Conservation (phyloP, 2,329 filamentous ascomycete genomes). For the Diaporthe ilicicola region DNA sequence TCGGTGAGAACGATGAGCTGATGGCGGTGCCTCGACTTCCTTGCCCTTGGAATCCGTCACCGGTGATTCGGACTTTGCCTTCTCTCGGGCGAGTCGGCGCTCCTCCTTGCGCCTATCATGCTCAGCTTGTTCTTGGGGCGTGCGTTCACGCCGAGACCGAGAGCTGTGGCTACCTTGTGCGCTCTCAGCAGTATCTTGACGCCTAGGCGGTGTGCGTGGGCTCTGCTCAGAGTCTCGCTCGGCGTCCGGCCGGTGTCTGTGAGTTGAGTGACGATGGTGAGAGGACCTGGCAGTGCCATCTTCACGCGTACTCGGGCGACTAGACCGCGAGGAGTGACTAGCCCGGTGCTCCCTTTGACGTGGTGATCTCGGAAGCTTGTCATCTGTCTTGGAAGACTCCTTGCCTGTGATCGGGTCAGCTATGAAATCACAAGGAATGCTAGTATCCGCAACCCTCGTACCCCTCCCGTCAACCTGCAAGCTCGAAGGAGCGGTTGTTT, state of each 20-base stretch:
- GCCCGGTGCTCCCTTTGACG: constrained; percentile 43
- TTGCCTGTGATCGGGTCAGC: constrained; percentile 67
- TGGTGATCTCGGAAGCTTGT: constrained; percentile 42
- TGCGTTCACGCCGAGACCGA: constrained; percentile 48
- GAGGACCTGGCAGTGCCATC: constrained; percentile 40
- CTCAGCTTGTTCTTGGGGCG: constrained; percentile 58
- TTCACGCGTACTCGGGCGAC: constrained; percentile 41
- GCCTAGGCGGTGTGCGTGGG: constrained; percentile 50
- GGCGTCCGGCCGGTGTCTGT: constrained; percentile 50
- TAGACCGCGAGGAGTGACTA: constrained; percentile 38
- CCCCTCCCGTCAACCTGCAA: constrained; percentile 30
- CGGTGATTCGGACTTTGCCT: constrained; percentile 35
- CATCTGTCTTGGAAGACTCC: constrained; percentile 48
- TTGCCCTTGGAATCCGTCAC: constrained; percentile 45
- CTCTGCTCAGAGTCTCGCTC: constrained; percentile 44
- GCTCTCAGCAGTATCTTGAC: constrained; percentile 55
- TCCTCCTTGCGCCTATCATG: constrained; percentile 60
- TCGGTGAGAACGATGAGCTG: constrained; percentile 44
- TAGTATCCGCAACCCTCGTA: constrained; percentile 30
- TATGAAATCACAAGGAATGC: constrained; percentile 52
- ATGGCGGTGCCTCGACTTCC: constrained; percentile 39
- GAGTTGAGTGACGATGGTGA: constrained; percentile 42
- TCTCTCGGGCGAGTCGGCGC: constrained; percentile 47
- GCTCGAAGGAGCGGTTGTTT: constrained; percentile 28
- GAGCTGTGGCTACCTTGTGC: constrained; percentile 38